These are phyloP conservation scores for Pezicula rhizophila DNA, from an alignment of 2,329 filamentous ascomycete species.

Conservation along the genomic window DNA sequence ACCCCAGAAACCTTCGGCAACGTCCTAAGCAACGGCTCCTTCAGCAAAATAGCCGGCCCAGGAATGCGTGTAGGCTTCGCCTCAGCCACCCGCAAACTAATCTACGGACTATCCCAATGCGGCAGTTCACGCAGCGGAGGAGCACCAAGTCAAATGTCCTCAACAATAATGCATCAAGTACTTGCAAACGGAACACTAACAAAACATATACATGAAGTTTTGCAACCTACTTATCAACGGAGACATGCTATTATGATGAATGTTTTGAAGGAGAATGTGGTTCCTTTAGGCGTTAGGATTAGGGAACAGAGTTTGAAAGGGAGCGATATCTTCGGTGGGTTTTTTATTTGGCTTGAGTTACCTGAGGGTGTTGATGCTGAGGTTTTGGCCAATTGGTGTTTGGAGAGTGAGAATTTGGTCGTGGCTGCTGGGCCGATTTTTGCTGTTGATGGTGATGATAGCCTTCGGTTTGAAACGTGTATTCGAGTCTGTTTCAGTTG, in stretches of 20 bases:
- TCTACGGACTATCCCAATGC: conserved; percentile 45
- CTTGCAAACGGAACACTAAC: conserved; percentile 39
- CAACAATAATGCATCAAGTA: conserved; percentile 44
- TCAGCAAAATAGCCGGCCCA: conserved; percentile 80
- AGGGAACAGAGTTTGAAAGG: conserved; percentile 33
- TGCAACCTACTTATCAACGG: conserved; percentile 39
- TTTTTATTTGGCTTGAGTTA: conserved; percentile 76
- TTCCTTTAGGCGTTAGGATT: conserved; percentile 53
- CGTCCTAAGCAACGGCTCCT: conserved; percentile 78
- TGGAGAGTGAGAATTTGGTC: conserved; percentile 57
- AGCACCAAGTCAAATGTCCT: conserved; percentile 48
- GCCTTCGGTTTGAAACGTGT: conserved; percentile 49
- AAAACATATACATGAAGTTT: conserved; percentile 34
- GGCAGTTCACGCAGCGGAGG: conserved; percentile 52
- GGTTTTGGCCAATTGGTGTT: conserved; percentile 50
- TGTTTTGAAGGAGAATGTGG: conserved; percentile 53
- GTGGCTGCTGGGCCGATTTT: conserved; percentile 67
- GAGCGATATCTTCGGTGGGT: conserved; percentile 63
- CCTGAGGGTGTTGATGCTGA: conserved; percentile 45
- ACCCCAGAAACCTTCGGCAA: conserved; percentile 64
- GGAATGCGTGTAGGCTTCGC: conserved; percentile 85
- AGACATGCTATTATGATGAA: conserved; percentile 47
- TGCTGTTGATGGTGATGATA: conserved; percentile 54
- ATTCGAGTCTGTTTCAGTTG: conserved; percentile 68
- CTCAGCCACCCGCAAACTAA: conserved; percentile 61